phyloP scores from a whole-genome alignment of 129 eudicot genomes.

The Arctium minus region DNA sequence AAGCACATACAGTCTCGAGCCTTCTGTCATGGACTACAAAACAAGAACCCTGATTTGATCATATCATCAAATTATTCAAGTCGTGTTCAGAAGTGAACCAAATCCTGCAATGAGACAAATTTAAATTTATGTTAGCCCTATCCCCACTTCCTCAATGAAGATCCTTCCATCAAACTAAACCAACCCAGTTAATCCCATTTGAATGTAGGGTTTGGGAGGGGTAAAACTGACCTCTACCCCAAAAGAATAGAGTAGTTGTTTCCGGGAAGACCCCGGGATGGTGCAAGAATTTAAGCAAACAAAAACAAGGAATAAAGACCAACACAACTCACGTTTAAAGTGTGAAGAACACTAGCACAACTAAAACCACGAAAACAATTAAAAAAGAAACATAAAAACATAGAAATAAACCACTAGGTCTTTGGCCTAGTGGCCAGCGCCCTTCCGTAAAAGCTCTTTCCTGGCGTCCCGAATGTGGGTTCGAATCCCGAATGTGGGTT shows the following conservation, averaged over 20 bases:
- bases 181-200: too few relatives aligned
- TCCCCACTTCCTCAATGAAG: neutral
- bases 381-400: neutral
- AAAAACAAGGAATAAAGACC: too few relatives aligned
- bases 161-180: neutral
- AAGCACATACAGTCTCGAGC: neutral
- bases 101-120: slow-evolving; percentile 16
- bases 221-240: too few relatives aligned
- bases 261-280: too few relatives aligned
- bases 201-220: too few relatives aligned
- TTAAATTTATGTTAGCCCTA: neutral
- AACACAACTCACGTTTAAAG: neutral
- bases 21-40: neutral
- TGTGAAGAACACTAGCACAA: neutral
- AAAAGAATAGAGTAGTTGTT: too few relatives aligned
- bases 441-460: too few relatives aligned
- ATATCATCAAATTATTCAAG: neutral
- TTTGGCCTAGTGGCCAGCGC: too few relatives aligned
- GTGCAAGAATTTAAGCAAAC: too few relatives aligned
- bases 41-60: slow-evolving; percentile 1
- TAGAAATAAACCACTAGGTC: neutral
- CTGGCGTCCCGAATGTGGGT: too few relatives aligned
- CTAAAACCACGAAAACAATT: neutral
- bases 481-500: too few relatives aligned
- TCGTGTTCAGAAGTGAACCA: neutral